Base-by-base conservation (phyloP, 139 green algal genomes). In the Chlamydomonas urium region DNA sequence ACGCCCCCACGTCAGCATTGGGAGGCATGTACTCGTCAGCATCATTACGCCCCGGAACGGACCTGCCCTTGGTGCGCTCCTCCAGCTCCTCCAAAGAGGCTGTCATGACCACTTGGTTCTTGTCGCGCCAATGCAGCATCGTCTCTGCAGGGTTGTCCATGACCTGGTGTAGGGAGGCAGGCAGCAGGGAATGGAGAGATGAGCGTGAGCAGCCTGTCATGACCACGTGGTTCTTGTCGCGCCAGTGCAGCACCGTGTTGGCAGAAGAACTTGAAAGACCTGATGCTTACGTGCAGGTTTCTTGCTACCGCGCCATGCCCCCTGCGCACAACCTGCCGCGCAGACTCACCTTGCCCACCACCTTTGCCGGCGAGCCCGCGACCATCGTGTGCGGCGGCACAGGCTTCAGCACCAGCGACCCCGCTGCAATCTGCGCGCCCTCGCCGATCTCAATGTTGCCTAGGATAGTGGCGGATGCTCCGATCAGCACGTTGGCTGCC, bases 361-460 rank as follows among this genome's bases (percentile, higher is more conserved):
- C 75, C 66, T 92, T 93, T 1, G 93, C 93, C 1, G 93, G 93
- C 0, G 83, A 92, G 0, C 93, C 93, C 2, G 92, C 93, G 26
- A 97, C 92, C 86, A 97, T 90, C 0, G 83, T 92, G 63, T 83
- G 81, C 1, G 83, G 80, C 23, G 81, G 76, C 47, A 97, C 93
- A 28, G 88, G 81, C 67, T 97, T 96, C 8, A 98, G 85, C 61
- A 98, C 94, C 63, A 97, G 72, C 1, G 81, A 91, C 28, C 92
- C 90, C 4, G 90, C 90, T 19, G 89, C 90, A 38, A 95, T 89
- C 78, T 94, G 90, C 10, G 91, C 87, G 23, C 94, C 93, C 53
- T 90, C 81, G 17, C 93, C 95, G 8, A 99, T 79, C 1, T 14
- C 34, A 75, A 99, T 98, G 86, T 98, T 98, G 56, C 95, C 90